These are phyloP conservation scores for Coemansia erecta DNA, from an alignment of 192 early-diverging fungal genomes.

Conservation along the genomic window DNA sequence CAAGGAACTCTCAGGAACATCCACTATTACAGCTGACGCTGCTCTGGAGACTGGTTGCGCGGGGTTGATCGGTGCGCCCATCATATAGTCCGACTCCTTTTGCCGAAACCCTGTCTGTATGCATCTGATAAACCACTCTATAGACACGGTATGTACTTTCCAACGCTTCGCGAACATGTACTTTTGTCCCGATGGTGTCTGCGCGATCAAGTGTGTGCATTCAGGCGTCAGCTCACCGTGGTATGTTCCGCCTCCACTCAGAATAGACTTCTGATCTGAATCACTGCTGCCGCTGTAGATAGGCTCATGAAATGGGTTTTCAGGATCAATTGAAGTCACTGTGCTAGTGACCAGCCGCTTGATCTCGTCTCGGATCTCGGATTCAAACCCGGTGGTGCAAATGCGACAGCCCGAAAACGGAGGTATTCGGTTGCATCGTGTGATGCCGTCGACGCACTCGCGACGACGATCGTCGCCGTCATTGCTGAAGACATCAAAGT, in stretches of 20 bases:
- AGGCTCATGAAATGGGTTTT: no score
- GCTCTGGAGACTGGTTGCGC: background rate
- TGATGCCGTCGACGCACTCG: constrained; percentile 14
- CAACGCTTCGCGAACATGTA: constrained; percentile 46
- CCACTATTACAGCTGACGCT: background rate
- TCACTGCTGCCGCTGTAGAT: no score
- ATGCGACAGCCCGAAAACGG: constrained; percentile 47
- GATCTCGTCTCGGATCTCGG: constrained; percentile 38
- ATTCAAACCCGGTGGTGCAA: constrained; percentile 41
- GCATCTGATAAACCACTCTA: constrained; percentile 39
- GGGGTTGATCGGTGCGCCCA: constrained; percentile 2
- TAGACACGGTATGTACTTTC: constrained; percentile 25
- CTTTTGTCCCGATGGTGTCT: constrained; percentile 29
- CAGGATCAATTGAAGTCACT: background rate
- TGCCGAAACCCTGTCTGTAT: constrained; percentile 30
- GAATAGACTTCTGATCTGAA: background rate
- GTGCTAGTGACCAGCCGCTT: constrained; percentile 9
- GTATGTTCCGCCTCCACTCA: constrained; percentile 48
- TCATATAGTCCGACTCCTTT: constrained; percentile 20
- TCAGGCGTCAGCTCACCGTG: constrained; percentile 24
- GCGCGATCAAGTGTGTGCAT: constrained; percentile 50
- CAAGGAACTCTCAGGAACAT: constrained; percentile 3
- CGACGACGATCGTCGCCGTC: background rate
- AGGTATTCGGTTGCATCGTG: constrained; percentile 20
- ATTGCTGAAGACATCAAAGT: background rate